phyloP scores from a whole-genome alignment of 805 yeast species.

The Candida boidinii region DNA sequence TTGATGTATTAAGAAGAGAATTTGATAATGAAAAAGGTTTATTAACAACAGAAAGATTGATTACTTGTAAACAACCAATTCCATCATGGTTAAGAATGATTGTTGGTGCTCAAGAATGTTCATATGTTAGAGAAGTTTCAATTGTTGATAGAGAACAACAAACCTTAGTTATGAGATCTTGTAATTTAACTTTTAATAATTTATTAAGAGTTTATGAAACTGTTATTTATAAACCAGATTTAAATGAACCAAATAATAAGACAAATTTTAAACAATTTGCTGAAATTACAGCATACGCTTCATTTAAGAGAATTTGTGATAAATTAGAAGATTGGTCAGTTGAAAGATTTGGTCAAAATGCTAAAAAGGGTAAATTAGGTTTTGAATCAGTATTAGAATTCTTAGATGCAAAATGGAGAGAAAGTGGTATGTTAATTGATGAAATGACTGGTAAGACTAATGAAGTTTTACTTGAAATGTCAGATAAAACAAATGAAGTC shows the following conservation, averaged over 20 bases:
- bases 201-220: constrained; percentile 77
- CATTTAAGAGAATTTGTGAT: constrained; percentile 61
- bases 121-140: constrained; percentile 84
- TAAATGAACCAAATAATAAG: constrained; percentile 32
- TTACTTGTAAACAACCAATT: constrained; percentile 79
- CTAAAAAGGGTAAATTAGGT: constrained; percentile 71
- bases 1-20: constrained; percentile 76
- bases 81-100: constrained; percentile 73
- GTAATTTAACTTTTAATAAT: constrained; percentile 74
- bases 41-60: constrained; percentile 75
- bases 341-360: constrained; percentile 83
- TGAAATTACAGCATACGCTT: constrained; percentile 77
- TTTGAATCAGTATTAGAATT: constrained; percentile 70
- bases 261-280: constrained; percentile 79
- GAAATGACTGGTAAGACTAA: constrained; percentile 16
- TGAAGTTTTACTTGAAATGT: constrained; percentile 13
- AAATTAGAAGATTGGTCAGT: constrained; percentile 90
- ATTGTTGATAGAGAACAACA: constrained; percentile 63
- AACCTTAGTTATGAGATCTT: constrained; percentile 72
- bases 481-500: constrained; percentile 10
- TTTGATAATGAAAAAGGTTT: constrained; percentile 42
- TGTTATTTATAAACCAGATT: constrained; percentile 73
- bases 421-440: constrained; percentile 3
- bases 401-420: constrained; percentile 29
- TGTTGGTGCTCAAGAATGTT: constrained; percentile 64